Evolutionary conservation across 2,329 filamentous ascomycete genomes (phyloP).

Genomic region (Pseudogymnoascus sp.): DNA sequence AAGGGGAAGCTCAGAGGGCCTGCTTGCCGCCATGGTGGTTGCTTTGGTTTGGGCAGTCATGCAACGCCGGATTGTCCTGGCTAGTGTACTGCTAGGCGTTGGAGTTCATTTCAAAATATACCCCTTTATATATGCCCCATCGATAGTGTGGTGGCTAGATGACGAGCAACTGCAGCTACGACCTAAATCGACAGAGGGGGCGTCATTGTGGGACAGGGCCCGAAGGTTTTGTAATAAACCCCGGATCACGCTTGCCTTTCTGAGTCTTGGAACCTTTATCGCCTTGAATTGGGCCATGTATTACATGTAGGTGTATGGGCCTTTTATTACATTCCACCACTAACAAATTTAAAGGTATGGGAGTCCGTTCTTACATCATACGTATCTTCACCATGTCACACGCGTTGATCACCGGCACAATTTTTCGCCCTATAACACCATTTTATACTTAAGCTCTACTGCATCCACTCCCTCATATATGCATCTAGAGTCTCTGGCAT

Average conservation of each 20-base stretch:
- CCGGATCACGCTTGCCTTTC: constrained; percentile 50
- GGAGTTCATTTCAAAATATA: constrained; percentile 98
- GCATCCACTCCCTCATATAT: constrained; percentile 33
- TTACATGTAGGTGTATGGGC: constrained; percentile 45
- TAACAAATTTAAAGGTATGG: constrained; percentile 53
- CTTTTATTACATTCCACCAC: neutral
- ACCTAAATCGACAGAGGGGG: constrained; percentile 18
- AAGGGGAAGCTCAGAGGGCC: constrained; percentile 83
- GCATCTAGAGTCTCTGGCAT: constrained; percentile 70
- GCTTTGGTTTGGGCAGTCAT: constrained; percentile 77
- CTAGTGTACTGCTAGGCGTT: constrained; percentile 70
- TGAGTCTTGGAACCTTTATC: constrained; percentile 66
- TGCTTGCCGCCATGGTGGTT: constrained; percentile 78
- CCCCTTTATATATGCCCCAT: constrained; percentile 86
- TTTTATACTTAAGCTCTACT: constrained; percentile 80
- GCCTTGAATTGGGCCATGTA: constrained; percentile 75
- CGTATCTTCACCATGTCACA: constrained; percentile 85
- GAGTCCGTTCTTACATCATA: constrained; percentile 74
- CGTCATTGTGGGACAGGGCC: constrained; percentile 22
- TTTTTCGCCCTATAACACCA: constrained; percentile 91
- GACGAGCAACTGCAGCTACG: constrained; percentile 30
- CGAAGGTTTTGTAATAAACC: constrained; percentile 43
- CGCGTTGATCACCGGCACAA: constrained; percentile 96
- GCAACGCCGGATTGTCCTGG: constrained; percentile 50
- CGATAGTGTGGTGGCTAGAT: constrained; percentile 75